Conservation (phyloP, 106 monocot species). For the Allium cepa region DNA sequence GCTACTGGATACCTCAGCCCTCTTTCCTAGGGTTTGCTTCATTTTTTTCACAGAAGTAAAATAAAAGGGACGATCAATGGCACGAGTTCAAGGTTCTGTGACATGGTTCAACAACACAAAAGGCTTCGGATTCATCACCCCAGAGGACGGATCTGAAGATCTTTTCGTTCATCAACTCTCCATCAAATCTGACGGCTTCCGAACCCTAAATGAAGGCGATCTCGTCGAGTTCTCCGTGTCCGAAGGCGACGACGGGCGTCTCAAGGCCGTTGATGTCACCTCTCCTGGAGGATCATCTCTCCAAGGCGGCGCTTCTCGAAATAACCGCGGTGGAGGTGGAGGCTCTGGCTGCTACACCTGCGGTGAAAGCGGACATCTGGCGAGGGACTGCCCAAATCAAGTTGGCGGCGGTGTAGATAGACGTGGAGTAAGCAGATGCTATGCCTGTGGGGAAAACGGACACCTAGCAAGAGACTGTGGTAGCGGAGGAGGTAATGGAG, state of each 20-base stretch:
- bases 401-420: neutral
- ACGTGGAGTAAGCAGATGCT: neutral
- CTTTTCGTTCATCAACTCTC: neutral
- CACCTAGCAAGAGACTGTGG: neutral
- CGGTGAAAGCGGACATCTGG: constrained; percentile 12
- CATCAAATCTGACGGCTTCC: neutral
- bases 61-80: no score
- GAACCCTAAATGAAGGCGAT: neutral
- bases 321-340: neutral
- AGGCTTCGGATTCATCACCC: neutral
- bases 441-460: neutral
- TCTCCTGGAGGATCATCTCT: neutral
- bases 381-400: constrained; percentile 10
- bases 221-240: neutral
- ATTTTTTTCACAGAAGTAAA: no score
- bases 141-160: neutral
- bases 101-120: neutral
- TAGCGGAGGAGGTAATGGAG: neutral
- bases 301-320: neutral
- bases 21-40: no score
- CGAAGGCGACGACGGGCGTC: neutral
- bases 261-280: neutral
- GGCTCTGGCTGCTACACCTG: constrained; percentile 5
- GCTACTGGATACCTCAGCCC: no score
- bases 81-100: neutral